Evolutionary conservation across 2,329 filamentous ascomycete species (phyloP), one percentile per base, ranked within the genome.

Genomic region (Dactylellina parvicollis): DNA sequence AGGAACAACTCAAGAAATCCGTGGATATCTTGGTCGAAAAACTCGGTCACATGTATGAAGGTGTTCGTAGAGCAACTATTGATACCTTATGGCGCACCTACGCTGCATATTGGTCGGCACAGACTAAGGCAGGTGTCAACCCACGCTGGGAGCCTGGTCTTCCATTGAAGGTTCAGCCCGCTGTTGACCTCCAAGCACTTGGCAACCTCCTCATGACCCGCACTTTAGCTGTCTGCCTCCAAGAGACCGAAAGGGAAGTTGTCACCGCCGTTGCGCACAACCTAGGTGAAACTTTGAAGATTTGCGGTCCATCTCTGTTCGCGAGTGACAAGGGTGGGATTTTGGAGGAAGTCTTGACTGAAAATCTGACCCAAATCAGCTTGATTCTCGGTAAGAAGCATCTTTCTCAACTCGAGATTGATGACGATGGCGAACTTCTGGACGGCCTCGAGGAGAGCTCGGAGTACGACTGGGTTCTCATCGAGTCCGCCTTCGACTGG

Each of bases 221-320:
- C 49, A 98, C 94, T 22, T 85, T 96, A 79, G 88, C 88, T 76
- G 84, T 94, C 76, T 97, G 94, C 92, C 85, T 89, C 75, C 92
- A 96, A 77, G 95, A 99, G 82, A 87, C 89, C 80, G 95, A 99
- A 82, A 88, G 92, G 93, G 97, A 90, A 80, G 94, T 92, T 76
- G 90, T 98, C 66, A 96, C 93, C 38, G 94, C 97, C 79, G 92
- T 98, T 84, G 96, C 96, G 85, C 90, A 92, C 80, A 96, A 95
- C 80, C 85, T 98, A 61, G 91, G 92, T 20, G 92, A 92, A 60
- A 94, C 92, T 10, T 87, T 99, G 76, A 96, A 96, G 83, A 87
- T 91, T 62, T 96, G 92, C 78, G 95, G 95, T 50, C 94, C 95
- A 16, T 89, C 92, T 18, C 87, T 97, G 74, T 86, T 98, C 26